These are phyloP conservation scores for Trichoderma sp. DNA, from an alignment of 2,329 filamentous ascomycete species.

Conservation along the genomic window DNA sequence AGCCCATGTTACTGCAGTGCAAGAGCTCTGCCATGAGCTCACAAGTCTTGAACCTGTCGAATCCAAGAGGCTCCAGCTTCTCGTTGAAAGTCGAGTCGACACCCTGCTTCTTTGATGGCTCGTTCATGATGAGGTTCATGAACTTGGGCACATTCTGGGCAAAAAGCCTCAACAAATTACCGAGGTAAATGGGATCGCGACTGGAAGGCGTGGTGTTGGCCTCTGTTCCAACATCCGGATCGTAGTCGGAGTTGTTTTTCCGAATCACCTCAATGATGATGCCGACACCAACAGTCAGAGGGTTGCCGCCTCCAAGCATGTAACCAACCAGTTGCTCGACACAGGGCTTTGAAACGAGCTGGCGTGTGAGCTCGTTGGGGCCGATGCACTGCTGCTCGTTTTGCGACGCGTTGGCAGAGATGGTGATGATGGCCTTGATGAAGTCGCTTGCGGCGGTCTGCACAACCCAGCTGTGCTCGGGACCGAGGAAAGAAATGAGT, in stretches of 20 bases:
- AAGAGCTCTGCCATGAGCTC: constrained; percentile 97
- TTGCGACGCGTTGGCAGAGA: constrained; percentile 96
- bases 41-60: constrained; percentile 98
- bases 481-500: constrained; percentile 81
- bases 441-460: constrained; percentile 98
- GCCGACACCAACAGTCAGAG: constrained; percentile 91
- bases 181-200: constrained; percentile 93
- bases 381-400: constrained; percentile 99
- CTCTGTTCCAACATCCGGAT: constrained; percentile 84
- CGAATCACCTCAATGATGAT: constrained; percentile 98
- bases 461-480: constrained; percentile 82
- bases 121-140: constrained; percentile 83
- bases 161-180: constrained; percentile 84
- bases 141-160: constrained; percentile 91
- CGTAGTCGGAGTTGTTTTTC: constrained; percentile 99
- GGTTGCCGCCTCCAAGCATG: constrained; percentile 93
- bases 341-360: constrained; percentile 85
- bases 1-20: constrained; percentile 98
- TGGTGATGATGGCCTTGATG: constrained; percentile 97
- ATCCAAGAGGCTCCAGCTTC: constrained; percentile 90
- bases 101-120: constrained; percentile 70
- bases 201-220: constrained; percentile 77
- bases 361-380: constrained; percentile 92
- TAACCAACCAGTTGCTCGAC: constrained; percentile 82
- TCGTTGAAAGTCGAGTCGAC: constrained; percentile 86